Evolutionary conservation across 2,329 filamentous ascomycete genomes (phyloP), one percentile per base, ranked within the genome.

Genomic region (Ilyonectria sp.): DNA sequence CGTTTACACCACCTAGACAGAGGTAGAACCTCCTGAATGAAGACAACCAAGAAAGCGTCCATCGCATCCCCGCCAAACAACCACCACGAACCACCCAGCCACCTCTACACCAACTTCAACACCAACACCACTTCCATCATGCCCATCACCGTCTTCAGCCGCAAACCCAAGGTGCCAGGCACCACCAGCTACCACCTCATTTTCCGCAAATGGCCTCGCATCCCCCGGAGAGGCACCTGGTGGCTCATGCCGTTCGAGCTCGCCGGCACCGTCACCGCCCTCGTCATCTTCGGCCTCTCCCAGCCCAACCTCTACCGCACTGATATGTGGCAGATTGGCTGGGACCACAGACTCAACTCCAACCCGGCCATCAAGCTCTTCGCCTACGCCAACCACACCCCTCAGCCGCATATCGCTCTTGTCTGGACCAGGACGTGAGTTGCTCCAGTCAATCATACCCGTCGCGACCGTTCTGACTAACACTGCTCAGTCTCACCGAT

Each of bases 381-480:
- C 79, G 91, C 91, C 37, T 91, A 92, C 76, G 92, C 92, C 58
- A 95, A 95, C 77, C 87, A 93, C 77, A 81, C 84, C 60, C 86
- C 90, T 0, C 81, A 91, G 15, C 89, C 90, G 1, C 84, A 84
- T 37, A 83, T 89, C 10, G 92, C 93, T 1, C 82, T 94, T 60
- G 87, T 94, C 15, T 95, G 93, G 93, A 92, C 91, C 67, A 82
- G 85, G 76, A 88, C 87, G 93, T 95, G 80, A 83, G 92, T 88
- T 46, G 54, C 52, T 29, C 33, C 17, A 19, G 35, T 13, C n/a
- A 17, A n/a, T 40, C 43, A 10, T 26, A 33, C 57, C 69, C 44
- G 72, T 53, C 44, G 19, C 10, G 46, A 9, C 26, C 35, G 19
- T 21, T 37, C 8, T 21, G n/a, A 47, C 53, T 65, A 49, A 56